Conservation (phyloP, 148 eudicot species). For the Vaccinium myrtillus region DNA sequence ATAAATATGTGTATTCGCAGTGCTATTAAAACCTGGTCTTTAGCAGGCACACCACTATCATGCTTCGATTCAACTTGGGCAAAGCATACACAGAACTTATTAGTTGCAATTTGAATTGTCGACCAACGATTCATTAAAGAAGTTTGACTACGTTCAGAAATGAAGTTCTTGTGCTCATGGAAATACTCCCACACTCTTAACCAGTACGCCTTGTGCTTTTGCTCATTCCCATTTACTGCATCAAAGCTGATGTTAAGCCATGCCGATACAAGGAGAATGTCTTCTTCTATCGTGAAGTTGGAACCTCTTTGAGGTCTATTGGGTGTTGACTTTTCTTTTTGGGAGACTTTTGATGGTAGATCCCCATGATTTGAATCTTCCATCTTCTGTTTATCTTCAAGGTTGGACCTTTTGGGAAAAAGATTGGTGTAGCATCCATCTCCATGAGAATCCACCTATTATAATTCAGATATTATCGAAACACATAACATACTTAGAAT, state of each 20-base stretch:
- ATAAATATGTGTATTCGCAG: background rate
- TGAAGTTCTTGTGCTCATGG: background rate
- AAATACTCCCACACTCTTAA: background rate
- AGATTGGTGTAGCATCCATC: background rate
- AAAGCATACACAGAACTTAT: slow-evolving; percentile 8
- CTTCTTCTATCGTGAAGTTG: background rate
- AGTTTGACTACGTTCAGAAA: background rate
- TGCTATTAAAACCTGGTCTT: slow-evolving; percentile 4
- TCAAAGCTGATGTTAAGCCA: slow-evolving; percentile 5
- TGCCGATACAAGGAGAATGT: background rate
- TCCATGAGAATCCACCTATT: background rate
- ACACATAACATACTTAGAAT: background rate
- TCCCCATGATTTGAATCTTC: background rate
- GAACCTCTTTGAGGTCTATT: background rate
- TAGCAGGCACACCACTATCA: background rate
- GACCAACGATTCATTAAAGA: slow-evolving; percentile 13
- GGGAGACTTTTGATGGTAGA: background rate
- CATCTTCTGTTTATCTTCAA: background rate
- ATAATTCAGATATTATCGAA: background rate
- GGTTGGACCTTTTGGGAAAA: background rate
- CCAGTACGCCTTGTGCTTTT: background rate
- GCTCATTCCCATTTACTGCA: background rate
- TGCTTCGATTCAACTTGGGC: background rate
- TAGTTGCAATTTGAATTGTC: background rate
- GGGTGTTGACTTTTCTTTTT: background rate